Conservation (phyloP, 768 basidiomycete genomes). For the Mycena haematopus region DNA sequence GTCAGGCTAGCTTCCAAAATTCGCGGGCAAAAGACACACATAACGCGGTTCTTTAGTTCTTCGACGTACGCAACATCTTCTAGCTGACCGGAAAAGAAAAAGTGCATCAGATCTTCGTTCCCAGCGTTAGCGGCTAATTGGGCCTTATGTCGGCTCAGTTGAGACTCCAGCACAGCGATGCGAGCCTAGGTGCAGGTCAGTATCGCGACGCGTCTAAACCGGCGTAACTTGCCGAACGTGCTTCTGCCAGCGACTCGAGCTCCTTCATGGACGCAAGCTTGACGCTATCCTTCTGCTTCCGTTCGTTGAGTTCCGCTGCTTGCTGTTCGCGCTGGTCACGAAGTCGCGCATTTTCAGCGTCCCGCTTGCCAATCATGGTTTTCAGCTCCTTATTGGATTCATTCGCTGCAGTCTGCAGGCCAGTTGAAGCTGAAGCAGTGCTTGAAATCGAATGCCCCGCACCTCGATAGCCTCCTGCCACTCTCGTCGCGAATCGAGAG, state of each 20-base stretch:
- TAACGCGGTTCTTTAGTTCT: slow-evolving; percentile 58
- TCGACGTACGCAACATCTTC: slow-evolving; percentile 60
- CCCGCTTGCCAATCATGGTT: slow-evolving; percentile 63
- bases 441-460: slow-evolving; percentile 32
- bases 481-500: slow-evolving; percentile 49
- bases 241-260: slow-evolving; percentile 67
- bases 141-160: slow-evolving; percentile 74
- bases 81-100: slow-evolving; percentile 64
- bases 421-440: slow-evolving; percentile 21
- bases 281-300: slow-evolving; percentile 65
- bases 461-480: slow-evolving; percentile 55
- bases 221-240: slow-evolving; percentile 54
- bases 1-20: slow-evolving; percentile 26
- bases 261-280: slow-evolving; percentile 68
- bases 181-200: slow-evolving; percentile 60
- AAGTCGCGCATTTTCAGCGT: slow-evolving; percentile 69
- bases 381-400: slow-evolving; percentile 70
- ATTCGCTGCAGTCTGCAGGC: slow-evolving; percentile 44
- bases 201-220: slow-evolving; percentile 16
- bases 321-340: slow-evolving; percentile 77
- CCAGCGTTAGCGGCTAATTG: slow-evolving; percentile 77
- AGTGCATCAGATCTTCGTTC: slow-evolving; percentile 73
- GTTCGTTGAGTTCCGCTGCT: slow-evolving; percentile 68
- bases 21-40: slow-evolving; percentile 46
- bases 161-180: slow-evolving; percentile 71